Evolutionary conservation across 1,139 yeast species (phyloP).

Genomic region (Sugiyamaella novakii): DNA sequence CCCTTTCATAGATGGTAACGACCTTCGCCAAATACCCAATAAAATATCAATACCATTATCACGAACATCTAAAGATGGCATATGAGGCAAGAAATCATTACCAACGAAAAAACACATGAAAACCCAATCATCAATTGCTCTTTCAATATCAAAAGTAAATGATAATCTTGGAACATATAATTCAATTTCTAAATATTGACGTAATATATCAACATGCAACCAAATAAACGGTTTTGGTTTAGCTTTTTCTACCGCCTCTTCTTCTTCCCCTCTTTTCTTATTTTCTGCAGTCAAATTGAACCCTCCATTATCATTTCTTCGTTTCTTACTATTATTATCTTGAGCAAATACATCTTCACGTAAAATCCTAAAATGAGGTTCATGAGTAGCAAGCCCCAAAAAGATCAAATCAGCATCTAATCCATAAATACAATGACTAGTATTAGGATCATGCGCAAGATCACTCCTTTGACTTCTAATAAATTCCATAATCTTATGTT

Average conservation of each 20-base stretch:
- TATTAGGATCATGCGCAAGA: conserved; percentile 75
- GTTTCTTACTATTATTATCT: conserved; percentile 56
- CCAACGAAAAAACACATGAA: conserved; percentile 99
- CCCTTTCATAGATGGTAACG: conserved; percentile 65
- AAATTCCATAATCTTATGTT: conserved; percentile 95
- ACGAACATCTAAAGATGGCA: conserved; percentile 92
- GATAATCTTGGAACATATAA: conserved; percentile 65
- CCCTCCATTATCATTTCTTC: conserved; percentile 35
- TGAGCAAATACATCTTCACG: conserved; percentile 96
- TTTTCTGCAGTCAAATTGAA: conserved; percentile 36
- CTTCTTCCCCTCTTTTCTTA: conserved; percentile 56
- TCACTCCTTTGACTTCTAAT: conserved; percentile 81
- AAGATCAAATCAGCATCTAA: conserved; percentile 96
- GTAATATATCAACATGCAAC: conserved; percentile 83
- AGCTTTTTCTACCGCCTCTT: conserved; percentile 55
- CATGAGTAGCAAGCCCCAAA: conserved; percentile 96
- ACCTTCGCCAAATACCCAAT: conserved; percentile 79
- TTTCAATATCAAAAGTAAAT: conserved; percentile 81
- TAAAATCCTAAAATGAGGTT: conserved; percentile 90
- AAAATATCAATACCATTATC: conserved; percentile 89
- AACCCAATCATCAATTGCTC: conserved; percentile 99
- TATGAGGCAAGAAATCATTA: conserved; percentile 95
- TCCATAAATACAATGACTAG: conserved; percentile 95
- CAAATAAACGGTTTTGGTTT: conserved; percentile 86
- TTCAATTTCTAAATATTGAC: conserved; percentile 89